Evolutionary conservation across 176 grass and related monocot genomes (phyloP).

Genomic region (Tillandsia leiboldiana): DNA sequence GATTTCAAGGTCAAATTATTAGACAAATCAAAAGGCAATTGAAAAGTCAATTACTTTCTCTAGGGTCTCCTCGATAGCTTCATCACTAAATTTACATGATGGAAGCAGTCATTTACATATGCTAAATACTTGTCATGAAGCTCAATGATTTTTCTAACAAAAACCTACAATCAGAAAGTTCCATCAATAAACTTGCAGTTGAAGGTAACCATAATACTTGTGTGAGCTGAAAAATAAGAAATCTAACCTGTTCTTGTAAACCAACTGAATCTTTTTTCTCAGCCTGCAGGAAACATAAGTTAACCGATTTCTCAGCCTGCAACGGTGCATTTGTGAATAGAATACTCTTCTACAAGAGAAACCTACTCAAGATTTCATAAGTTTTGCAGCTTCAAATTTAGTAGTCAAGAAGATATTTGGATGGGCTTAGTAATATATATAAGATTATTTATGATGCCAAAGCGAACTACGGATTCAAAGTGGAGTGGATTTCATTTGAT

Average conservation of each 20-base stretch:
- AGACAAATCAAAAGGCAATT: not conserved
- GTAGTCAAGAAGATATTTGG: too few species aligned
- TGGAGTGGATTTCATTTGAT: too few species aligned
- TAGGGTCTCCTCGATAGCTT: slow-evolving; percentile 98
- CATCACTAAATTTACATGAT: slow-evolving; percentile 98
- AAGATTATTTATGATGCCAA: too few species aligned
- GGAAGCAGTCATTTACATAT: slow-evolving; percentile 89
- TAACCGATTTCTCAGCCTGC: not conserved
- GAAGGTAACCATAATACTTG: not conserved
- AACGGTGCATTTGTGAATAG: too few species aligned
- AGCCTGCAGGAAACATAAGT: slow-evolving; percentile 31
- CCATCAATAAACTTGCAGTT: not conserved
- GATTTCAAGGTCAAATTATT: not conserved
- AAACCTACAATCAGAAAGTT: slow-evolving; percentile 39
- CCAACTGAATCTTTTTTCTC: slow-evolving; percentile 85
- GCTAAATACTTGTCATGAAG: slow-evolving; percentile 93
- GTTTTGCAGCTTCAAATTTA: too few species aligned
- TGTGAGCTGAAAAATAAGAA: slow-evolving; percentile 15
- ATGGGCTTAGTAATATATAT: too few species aligned
- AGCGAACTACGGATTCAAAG: too few species aligned
- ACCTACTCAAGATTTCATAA: too few species aligned
- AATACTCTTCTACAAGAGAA: too few species aligned
- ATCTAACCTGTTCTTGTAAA: slow-evolving; percentile 71
- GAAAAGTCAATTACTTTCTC: slow-evolving; percentile 54
- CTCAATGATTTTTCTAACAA: slow-evolving; percentile 93